Evolutionary conservation across 768 basidiomycete species (phyloP), one percentile per base, ranked within the genome.

Genomic region (Amanita polypyramis): DNA sequence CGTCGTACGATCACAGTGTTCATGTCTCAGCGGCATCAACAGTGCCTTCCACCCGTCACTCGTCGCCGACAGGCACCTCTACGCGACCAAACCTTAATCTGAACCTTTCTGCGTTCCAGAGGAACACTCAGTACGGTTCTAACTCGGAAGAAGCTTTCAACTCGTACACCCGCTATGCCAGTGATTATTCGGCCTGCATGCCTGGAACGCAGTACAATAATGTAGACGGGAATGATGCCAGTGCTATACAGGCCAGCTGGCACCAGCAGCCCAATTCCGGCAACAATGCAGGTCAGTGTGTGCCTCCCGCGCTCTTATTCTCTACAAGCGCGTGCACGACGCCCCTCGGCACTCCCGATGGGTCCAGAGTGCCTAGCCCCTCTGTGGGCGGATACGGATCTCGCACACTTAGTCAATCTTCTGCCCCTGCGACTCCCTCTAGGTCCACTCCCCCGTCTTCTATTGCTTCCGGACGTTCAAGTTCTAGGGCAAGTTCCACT

Each of bases 301-400:
- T 85, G 12, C 79, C 80, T 8, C 83, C 84, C 12, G 79, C 81
- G 0, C 66, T 85, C 41, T 63, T 86, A 1, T 81, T 81, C 52
- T 74, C 74, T 17, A 64, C 58, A 10, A 53, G 52, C 36, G 42
- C 50, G 35, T 55, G 59, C 49, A 62, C 63, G 47, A 72, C 72
- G 0, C 76, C 74, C 15, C 63, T 62, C 38, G 69, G 67, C 53
- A 76, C 76, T 0, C 76, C 76, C 8, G 67, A 65, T 12, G 60
- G 65, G 0, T 78, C 77, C 12, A 67, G 77, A 15, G 74, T 58
- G 17, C 53, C 56, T 10, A 60, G 58, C 41, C 59, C 59, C 10
- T 38, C 47, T 21, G 47, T 44, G 3, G 35, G 51, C 49, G 43
- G 51, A 54, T 51, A 50, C 25, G 35, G 35, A 35, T 39, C 48